Evolutionary conservation across 2,329 filamentous ascomycete genomes (phyloP).

Genomic region (Xylariaceae sp.): DNA sequence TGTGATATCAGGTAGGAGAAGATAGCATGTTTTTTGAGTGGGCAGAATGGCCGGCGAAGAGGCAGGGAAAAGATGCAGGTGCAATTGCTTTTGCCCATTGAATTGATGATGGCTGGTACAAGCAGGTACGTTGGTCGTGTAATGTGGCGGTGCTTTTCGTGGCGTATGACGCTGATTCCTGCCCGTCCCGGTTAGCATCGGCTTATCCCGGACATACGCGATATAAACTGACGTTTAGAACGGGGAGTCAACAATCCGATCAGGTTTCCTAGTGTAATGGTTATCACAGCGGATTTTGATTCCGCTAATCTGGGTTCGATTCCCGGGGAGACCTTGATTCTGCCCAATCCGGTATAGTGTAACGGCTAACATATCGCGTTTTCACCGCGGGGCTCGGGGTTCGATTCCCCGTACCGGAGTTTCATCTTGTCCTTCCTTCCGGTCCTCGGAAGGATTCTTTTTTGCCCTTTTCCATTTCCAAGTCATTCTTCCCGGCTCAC

Average conservation of each 20-base stretch:
- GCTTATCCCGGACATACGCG: background rate
- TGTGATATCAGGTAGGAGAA: no score
- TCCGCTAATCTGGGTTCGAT: slow-evolving; percentile 22
- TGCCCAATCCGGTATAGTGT: slow-evolving; percentile 15
- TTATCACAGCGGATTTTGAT: slow-evolving; percentile 24
- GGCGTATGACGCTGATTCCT: background rate
- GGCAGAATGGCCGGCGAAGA: no score
- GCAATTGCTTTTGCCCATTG: no score
- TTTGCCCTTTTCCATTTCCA: background rate
- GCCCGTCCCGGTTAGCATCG: background rate
- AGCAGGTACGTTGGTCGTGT: no score
- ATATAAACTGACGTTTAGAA: background rate
- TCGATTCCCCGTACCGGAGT: slow-evolving; percentile 20
- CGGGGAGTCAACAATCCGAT: background rate
- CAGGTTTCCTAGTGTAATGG: slow-evolving; percentile 22
- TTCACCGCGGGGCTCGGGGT: slow-evolving; percentile 20
- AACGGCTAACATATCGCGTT: slow-evolving; percentile 19
- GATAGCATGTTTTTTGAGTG: no score
- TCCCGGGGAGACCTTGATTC: slow-evolving; percentile 17
- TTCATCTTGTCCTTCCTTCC: background rate
- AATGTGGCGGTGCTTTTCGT: background rate
- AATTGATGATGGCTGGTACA: no score
- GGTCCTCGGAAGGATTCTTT: background rate
- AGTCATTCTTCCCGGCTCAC: no score
- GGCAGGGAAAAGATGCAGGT: no score